Percentiles rank a stretch among this genome's conserved stretches.
Conservation (phyloP, 257 asterid species). For the Agastache rugosa region DNA sequence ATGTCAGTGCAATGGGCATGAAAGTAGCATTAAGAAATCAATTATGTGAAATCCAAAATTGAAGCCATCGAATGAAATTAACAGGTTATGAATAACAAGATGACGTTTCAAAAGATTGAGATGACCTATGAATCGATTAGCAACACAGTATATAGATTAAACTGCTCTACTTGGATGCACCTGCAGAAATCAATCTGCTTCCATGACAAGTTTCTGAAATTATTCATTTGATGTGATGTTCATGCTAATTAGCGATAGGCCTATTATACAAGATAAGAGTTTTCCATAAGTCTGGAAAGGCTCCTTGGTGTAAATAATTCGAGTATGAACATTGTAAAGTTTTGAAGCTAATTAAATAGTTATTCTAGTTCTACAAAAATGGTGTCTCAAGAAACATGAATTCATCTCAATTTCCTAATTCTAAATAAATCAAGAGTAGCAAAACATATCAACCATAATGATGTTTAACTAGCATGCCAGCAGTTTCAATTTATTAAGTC, state of each 20-base stretch:
- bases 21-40: slow-evolving; percentile 31
- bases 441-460: not conserved
- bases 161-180: not conserved
- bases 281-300: slow-evolving; percentile 5
- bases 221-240: slow-evolving; percentile 5
- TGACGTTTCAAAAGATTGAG: not conserved
- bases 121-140: not conserved
- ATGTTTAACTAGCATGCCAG: not conserved
- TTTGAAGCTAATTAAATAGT: slow-evolving; percentile 9
- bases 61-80: slow-evolving; percentile 5
- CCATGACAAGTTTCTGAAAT: not conserved
- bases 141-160: slow-evolving; percentile 1
- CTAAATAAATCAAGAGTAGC: not conserved
- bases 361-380: not conserved
- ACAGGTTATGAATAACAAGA: slow-evolving; percentile 22
- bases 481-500: not conserved
- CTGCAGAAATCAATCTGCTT: slow-evolving; percentile 3
- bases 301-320: slow-evolving; percentile 6
- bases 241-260: not conserved
- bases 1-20: slow-evolving; percentile 17
- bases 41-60: slow-evolving; percentile 16
- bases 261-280: not conserved
- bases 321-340: not conserved
- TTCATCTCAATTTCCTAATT: not conserved
- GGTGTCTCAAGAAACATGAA: not conserved